phyloP scores from a whole-genome alignment of 352 stramenopile species.

The Globisporangium middletonii region DNA sequence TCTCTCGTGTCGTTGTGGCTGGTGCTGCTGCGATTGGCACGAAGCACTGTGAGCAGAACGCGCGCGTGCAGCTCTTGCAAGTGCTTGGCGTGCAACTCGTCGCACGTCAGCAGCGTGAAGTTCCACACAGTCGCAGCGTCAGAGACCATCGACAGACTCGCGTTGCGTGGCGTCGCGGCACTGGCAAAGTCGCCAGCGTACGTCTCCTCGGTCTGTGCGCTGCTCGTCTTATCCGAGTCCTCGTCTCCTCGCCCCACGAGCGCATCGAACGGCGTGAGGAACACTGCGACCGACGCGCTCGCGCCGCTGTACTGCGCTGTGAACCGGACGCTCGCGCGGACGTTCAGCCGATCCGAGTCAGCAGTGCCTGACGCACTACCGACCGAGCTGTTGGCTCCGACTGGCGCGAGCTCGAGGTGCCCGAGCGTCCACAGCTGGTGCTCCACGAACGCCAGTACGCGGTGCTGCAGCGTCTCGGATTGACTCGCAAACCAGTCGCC shows the following conservation, averaged over 20 bases:
- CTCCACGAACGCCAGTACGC: constrained; percentile 13
- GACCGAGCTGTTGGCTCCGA: not conserved
- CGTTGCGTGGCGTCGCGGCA: not conserved
- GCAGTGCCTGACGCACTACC: too few species aligned
- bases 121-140: constrained; percentile 9
- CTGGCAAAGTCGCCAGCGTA: not conserved
- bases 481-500: constrained; percentile 7
- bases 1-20: not conserved
- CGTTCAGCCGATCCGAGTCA: not conserved
- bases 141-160: not conserved
- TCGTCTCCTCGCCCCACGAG: constrained; percentile 3
- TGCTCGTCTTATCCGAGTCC: not conserved
- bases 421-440: not conserved
- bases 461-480: not conserved
- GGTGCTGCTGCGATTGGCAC: not conserved
- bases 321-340: constrained; percentile 2
- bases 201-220: not conserved
- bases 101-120: constrained; percentile 14
- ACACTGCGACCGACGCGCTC: constrained; percentile 10
- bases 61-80: not conserved
- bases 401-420: not conserved
- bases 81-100: constrained; percentile 5
- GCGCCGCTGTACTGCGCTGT: not conserved
- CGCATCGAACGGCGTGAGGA: constrained; percentile 9
- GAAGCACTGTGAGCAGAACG: not conserved